phyloP scores from a whole-genome alignment of 108 stramenopile genomes.

The Nitzschia sp. region DNA sequence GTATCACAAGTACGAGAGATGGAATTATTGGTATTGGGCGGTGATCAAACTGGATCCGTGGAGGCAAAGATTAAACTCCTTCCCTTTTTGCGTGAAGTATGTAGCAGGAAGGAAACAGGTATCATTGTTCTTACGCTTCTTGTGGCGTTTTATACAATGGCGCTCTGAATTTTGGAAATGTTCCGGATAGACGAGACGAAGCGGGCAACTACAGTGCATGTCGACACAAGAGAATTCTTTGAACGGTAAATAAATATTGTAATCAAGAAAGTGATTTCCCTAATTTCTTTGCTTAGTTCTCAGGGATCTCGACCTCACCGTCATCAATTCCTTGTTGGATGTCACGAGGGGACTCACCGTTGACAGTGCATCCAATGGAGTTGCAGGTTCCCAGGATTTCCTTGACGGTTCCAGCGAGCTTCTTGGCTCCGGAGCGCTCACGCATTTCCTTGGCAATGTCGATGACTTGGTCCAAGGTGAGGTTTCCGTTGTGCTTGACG shows the following conservation, averaged over 20 bases:
- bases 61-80: too few relatives aligned
- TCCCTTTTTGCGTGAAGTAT: too few relatives aligned
- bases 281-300: conserved; percentile 63
- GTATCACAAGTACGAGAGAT: too few relatives aligned
- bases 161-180: not conserved
- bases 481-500: conserved; percentile 99
- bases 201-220: not conserved
- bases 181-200: not conserved
- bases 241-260: too few relatives aligned
- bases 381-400: conserved; percentile 99
- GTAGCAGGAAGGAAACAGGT: too few relatives aligned
- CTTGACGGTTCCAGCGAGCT: conserved; percentile 95
- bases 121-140: not conserved
- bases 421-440: conserved; percentile 94
- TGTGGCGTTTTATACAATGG: not conserved
- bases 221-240: too few relatives aligned
- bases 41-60: too few relatives aligned
- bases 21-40: too few relatives aligned
- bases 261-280: not conserved
- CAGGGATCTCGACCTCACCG: conserved; percentile 91
- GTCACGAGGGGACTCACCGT: conserved; percentile 95
- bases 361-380: conserved; percentile 99
- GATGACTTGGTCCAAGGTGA: conserved; percentile 98
- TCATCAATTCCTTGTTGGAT: conserved; percentile 90
- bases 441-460: conserved; percentile 98